These are phyloP conservation scores for Diaporthe caulivora DNA, from an alignment of 2,329 filamentous ascomycete genomes.

Conservation along the genomic window DNA sequence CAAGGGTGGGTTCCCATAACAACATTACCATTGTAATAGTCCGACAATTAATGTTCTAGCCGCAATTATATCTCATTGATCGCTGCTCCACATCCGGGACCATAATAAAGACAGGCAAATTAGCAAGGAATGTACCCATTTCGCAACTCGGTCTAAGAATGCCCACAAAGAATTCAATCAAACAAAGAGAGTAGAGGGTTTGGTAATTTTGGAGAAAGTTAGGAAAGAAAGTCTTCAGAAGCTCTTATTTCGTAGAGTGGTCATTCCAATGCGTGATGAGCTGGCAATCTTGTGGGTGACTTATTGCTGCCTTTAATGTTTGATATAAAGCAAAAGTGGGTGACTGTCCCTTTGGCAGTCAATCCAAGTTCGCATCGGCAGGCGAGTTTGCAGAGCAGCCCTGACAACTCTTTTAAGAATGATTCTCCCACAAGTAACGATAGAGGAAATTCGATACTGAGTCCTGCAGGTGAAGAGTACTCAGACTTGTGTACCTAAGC, in stretches of 20 bases:
- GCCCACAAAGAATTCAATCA: background rate
- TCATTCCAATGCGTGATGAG: too few relatives aligned
- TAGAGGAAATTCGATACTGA: too few relatives aligned
- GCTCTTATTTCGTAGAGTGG: background rate
- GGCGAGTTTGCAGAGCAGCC: background rate
- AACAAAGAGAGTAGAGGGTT: background rate
- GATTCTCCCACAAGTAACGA: too few relatives aligned
- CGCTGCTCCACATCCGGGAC: background rate
- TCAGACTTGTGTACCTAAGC: background rate
- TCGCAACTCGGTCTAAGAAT: background rate
- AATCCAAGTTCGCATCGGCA: background rate
- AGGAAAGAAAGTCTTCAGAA: background rate
- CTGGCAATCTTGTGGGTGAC: background rate
- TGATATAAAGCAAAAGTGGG: background rate
- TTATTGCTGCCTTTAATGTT: background rate
- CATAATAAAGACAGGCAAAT: background rate
- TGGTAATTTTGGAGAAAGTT: background rate
- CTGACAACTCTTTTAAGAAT: background rate
- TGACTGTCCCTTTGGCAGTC: background rate
- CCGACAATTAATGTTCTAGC: background rate
- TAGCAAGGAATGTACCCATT: background rate
- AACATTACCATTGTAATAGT: background rate
- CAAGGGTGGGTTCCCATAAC: background rate
- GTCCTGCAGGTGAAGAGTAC: too few relatives aligned
- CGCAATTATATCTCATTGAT: background rate